These are phyloP conservation scores for Curvularia eragrostidis DNA, from an alignment of 2,329 filamentous ascomycete species.

Conservation along the genomic window DNA sequence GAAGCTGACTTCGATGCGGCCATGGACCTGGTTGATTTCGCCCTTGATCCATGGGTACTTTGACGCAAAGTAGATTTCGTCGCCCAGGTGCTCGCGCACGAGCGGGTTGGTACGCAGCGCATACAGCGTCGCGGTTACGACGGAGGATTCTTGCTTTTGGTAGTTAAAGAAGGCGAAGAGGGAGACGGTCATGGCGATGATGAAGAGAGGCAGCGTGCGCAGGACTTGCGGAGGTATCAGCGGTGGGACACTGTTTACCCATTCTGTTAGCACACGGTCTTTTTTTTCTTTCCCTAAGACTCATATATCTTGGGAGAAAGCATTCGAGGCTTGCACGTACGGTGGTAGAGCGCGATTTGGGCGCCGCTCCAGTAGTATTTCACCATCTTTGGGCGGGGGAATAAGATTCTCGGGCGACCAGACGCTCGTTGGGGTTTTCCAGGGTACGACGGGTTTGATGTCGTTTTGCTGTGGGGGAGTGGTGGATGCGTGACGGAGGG, in stretches of 20 bases:
- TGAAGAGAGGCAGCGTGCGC: constrained; percentile 81
- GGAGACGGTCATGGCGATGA: constrained; percentile 71
- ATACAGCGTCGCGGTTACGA: constrained; percentile 85
- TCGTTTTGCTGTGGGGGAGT: constrained; percentile 23
- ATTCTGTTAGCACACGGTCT: neutral
- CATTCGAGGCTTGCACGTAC: constrained; percentile 25
- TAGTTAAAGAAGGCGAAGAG: constrained; percentile 98
- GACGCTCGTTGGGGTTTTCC: constrained; percentile 49
- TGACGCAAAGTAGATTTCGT: constrained; percentile 63
- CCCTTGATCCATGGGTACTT: constrained; percentile 58
- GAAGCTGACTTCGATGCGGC: constrained; percentile 85
- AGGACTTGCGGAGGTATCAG: constrained; percentile 42
- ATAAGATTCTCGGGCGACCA: constrained; percentile 49
- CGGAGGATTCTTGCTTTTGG: constrained; percentile 89
- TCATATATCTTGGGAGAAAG: neutral
- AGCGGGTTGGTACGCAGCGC: constrained; percentile 79
- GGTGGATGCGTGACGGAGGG: constrained; percentile 32
- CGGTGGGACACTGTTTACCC: constrained; percentile 39
- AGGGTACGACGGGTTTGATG: constrained; percentile 41
- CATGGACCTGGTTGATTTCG: constrained; percentile 92
- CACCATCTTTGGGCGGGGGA: constrained; percentile 46
- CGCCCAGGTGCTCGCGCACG: constrained; percentile 80
- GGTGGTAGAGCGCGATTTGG: constrained; percentile 46
- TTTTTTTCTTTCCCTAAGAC: constrained; percentile 5
- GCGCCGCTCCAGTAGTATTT: constrained; percentile 41